Percentiles rank a stretch among this genome's conserved stretches.
Conservation (phyloP, 139 green algal genomes). For the Microglena sp. region DNA sequence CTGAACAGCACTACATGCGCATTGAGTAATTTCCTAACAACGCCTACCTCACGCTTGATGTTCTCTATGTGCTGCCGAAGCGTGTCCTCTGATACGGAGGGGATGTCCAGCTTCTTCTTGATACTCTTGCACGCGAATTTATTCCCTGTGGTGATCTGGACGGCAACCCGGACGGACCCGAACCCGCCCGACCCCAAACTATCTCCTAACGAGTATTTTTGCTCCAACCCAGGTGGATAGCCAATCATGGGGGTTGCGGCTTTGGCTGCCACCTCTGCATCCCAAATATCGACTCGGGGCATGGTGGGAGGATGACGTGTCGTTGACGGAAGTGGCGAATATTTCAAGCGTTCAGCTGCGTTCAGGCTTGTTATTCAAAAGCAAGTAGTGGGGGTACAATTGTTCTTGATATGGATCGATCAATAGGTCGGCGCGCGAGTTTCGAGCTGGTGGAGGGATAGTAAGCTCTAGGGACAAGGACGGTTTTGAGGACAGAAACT, state of each 20-base stretch:
- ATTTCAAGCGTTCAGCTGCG: too few relatives aligned
- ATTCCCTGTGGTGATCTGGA: constrained; percentile 27
- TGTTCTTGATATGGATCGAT: too few relatives aligned
- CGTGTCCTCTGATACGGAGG: constrained; percentile 41
- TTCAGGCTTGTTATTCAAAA: too few relatives aligned
- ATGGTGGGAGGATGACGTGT: constrained; percentile 3
- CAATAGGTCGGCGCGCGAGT: too few relatives aligned
- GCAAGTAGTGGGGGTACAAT: too few relatives aligned
- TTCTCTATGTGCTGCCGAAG: constrained; percentile 70
- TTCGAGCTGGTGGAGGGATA: too few relatives aligned
- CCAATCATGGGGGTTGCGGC: not conserved
- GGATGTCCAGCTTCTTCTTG: constrained; percentile 54
- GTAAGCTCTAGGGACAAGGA: too few relatives aligned
- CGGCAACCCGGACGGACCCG: constrained; percentile 44
- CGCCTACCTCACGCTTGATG: constrained; percentile 51
- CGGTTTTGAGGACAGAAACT: too few relatives aligned
- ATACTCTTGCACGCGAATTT: constrained; percentile 77
- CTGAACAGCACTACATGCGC: too few relatives aligned
- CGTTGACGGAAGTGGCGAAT: not conserved
- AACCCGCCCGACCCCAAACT: constrained; percentile 73
- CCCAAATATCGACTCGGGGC: constrained; percentile 41
- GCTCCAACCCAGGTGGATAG: constrained; percentile 17
- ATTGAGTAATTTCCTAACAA: too few relatives aligned
- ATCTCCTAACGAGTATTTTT: constrained; percentile 32
- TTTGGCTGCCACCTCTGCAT: constrained; percentile 8